These are phyloP conservation scores for Lanmaoa pseudosensibilis DNA, from an alignment of 768 basidiomycete species.

Conservation along the genomic window DNA sequence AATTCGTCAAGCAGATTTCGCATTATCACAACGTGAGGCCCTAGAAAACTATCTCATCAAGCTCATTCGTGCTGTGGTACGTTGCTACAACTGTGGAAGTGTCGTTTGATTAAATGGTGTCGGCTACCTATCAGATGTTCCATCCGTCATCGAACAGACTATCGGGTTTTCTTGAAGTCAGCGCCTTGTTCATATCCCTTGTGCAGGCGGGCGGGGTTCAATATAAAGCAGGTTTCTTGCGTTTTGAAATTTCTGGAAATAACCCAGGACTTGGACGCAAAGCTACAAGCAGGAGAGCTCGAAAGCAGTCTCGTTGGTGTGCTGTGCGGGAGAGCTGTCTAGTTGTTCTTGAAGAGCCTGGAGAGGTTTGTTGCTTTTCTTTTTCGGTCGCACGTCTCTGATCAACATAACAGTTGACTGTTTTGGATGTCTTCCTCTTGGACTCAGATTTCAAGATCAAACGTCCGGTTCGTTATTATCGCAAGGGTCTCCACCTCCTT, in stretches of 20 bases:
- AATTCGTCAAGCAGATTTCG: constrained; percentile 70
- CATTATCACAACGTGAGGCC: constrained; percentile 74
- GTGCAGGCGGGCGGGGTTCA: constrained; percentile 83
- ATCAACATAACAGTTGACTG: constrained; percentile 49
- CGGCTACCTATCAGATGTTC: constrained; percentile 70
- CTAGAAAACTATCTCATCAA: constrained; percentile 87
- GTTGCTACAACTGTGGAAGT: constrained; percentile 24
- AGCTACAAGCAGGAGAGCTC: constrained; percentile 56
- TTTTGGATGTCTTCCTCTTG: constrained; percentile 93
- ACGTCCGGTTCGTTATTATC: constrained; percentile 86
- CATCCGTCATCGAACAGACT: constrained; percentile 90
- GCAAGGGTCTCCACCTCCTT: constrained; percentile 76
- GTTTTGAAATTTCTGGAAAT: constrained; percentile 52
- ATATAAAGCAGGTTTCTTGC: constrained; percentile 86
- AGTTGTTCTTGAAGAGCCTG: constrained; percentile 82
- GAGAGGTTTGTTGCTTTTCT: constrained; percentile 56
- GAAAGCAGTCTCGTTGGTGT: constrained; percentile 82
- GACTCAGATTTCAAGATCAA: constrained; percentile 88
- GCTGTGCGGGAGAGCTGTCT: constrained; percentile 90
- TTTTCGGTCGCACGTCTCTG: background rate
- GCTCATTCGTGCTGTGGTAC: constrained; percentile 85
- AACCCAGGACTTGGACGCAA: constrained; percentile 65
- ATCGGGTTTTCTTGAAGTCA: constrained; percentile 88
- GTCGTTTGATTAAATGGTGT: background rate
- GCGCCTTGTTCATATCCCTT: constrained; percentile 78